Evolutionary conservation across 192 early-diverging fungal species (phyloP), one percentile per base, ranked within the genome.

Genomic region (Coemansia sp.): DNA sequence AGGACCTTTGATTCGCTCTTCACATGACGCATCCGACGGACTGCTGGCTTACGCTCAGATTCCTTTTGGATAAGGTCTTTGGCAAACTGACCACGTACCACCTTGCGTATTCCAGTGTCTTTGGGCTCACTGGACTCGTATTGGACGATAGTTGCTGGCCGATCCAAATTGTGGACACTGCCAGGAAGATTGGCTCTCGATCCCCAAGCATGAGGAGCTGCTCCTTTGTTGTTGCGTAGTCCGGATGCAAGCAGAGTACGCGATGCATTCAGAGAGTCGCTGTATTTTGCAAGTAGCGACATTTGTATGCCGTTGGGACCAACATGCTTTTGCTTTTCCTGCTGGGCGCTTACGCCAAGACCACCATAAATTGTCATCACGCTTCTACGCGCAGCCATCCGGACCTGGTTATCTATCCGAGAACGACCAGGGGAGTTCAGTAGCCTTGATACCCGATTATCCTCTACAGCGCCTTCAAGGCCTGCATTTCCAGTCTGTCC

Each of bases 1-100:
- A 52, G 60, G 4, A 82, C 70, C 47, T 82, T 82, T 64, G 71
- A 51, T 52, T 82, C 79, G 63, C 79, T 77, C 59, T 73, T 77
- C 16, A 72, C 62, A 7, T 59, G 74, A 19, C 79, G 74, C 62
- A 82, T 70, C 9, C 79, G 79, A 21, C 79, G 71, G 16, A 77
- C 71, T 4, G 49, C 65, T 3, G 71, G 67, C 46, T 46, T 73
- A 19, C 56, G 52, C 1, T 67, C 66, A n/a, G 54, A 51, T 11
- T 82, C 79, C 55, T 66, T 70, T 19, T 71, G 64, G 42, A 76
- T 70, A 18, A 77, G 52, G 1, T 68, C 71, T 22, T 62, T 73
- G 16, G 65, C 43, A 22, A 82, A 10, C 52, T 77, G 79, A 16
- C 74, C 74, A 12, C 63, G 66, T 7, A 82, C 66, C 8, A 82